Percentiles rank a stretch among this genome's conserved stretches.
phyloP scores from a whole-genome alignment of 2,329 filamentous ascomycete species.

The Pseudogymnoascus verrucosus region DNA sequence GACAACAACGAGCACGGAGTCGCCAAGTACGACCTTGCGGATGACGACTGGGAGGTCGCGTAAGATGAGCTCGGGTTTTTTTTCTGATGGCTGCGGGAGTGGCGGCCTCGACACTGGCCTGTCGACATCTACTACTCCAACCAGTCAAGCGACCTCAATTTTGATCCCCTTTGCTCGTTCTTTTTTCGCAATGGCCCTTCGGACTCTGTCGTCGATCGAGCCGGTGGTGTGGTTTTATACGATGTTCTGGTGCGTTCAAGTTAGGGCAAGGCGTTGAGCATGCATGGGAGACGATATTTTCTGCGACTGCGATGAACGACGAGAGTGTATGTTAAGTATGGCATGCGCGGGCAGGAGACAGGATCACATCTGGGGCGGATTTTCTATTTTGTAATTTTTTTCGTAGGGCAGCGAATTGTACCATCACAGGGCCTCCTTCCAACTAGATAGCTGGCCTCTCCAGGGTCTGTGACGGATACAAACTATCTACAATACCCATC shows the following conservation, averaged over 20 bases:
- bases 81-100: neutral
- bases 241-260: slow-evolving; percentile 3
- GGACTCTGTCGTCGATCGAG: neutral
- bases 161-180: neutral
- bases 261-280: slow-evolving; percentile 7
- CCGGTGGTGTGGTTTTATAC: neutral
- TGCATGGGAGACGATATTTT: slow-evolving; percentile 1
- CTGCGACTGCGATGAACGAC: neutral
- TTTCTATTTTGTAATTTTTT: slow-evolving; percentile 8
- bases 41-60: slow-evolving; percentile 9
- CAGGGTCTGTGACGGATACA: slow-evolving; percentile 6
- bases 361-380: slow-evolving; percentile 2
- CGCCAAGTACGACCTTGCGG: slow-evolving; percentile 2
- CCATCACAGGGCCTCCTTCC: slow-evolving; percentile 4
- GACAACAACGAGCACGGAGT: neutral
- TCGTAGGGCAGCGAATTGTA: slow-evolving; percentile 4
- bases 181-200: neutral
- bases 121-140: neutral
- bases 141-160: neutral
- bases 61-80: neutral
- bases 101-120: neutral
- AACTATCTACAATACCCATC: neutral
- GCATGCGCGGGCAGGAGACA: neutral
- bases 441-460: slow-evolving; percentile 6
- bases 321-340: neutral